Base-by-base conservation (phyloP, 2,329 filamentous ascomycete genomes). In the Botryotinia narcissicola region DNA sequence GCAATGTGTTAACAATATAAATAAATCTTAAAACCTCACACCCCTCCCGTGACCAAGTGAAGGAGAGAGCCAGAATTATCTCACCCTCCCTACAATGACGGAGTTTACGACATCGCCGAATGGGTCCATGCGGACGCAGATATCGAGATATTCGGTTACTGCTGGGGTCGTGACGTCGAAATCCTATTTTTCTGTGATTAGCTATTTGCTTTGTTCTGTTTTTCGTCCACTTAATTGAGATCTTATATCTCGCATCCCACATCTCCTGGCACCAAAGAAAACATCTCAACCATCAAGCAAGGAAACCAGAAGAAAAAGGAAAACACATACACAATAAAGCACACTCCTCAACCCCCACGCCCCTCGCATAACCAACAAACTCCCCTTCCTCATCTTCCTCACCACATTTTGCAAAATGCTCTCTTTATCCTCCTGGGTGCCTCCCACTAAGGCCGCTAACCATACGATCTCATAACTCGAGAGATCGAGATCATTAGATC, bases 31-130 rank as follows among this genome's bases (percentile, higher is more conserved):
- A 18, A 42, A 42, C 20, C 12, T 20, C 10, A n/a, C 4, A 1
- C 14, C 16, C 51, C 18, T 5, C 25, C 25, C 51, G 18, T 5
- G 6, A 29, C 9, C n/a, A 57, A 57, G 14, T 16, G 7, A 16
- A 57, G 51, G 51, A 29, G 0, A 10, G 14, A 3, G 14, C 0
- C 14, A 57, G n/a, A 16, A 16, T 71, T n/a, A 72, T 44, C 37
- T 78, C 5, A 80, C 79, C 29, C 74, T 75, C 16, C 77, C 82
- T 42, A 87, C 80, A 64, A 86, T 81, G 2, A 86, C 82, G 10
- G 84, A 86, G 75, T 88, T 87, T 5, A 88, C 84, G 3, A 87
- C 83, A 66, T 84, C 79, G 2, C 82, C 84, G 77, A 84, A 85
- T 1, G 86, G 86, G 77, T 87, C 85, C 54, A 86, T 81, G 10